Percentiles rank a stretch among this genome's conserved stretches.
Evolutionary conservation across 331 rosid species (phyloP).

Genomic region (Spiraea crenata): DNA sequence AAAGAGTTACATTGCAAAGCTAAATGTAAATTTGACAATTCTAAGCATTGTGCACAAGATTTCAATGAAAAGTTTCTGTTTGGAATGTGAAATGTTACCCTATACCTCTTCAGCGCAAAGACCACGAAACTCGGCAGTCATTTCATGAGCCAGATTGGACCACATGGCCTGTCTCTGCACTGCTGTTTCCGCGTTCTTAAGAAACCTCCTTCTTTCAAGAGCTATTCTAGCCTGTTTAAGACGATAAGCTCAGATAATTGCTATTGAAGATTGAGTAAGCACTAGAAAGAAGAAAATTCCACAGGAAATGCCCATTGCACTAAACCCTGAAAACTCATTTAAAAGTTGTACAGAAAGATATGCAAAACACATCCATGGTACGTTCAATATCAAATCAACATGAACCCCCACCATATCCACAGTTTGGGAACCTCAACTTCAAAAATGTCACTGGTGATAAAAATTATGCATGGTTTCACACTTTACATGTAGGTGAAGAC

Average conservation of each 20-base stretch:
- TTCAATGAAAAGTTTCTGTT: neutral
- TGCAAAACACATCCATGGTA: neutral
- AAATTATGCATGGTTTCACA: slow-evolving; percentile 9
- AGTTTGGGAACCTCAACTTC: neutral
- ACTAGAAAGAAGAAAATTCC: neutral
- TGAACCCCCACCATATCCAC: neutral
- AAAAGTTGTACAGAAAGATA: neutral
- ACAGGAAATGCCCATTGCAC: neutral
- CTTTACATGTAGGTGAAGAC: neutral
- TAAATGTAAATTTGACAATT: neutral
- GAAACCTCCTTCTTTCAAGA: slow-evolving; percentile 90
- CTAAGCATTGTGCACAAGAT: neutral
- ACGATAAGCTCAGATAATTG: slow-evolving; percentile 28
- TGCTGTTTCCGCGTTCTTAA: slow-evolving; percentile 91
- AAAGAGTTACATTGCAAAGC: slow-evolving; percentile 2
- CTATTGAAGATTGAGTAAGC: slow-evolving; percentile 22
- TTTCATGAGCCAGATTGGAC: slow-evolving; percentile 97
- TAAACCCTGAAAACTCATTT: neutral
- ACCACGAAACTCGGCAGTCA: slow-evolving; percentile 98
- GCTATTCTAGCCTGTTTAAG: slow-evolving; percentile 88
- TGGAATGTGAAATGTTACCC: slow-evolving; percentile 20
- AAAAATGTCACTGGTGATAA: neutral
- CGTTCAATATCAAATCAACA: neutral
- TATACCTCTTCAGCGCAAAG: slow-evolving; percentile 98
- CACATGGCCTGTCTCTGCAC: slow-evolving; percentile 96